Base-by-base conservation (phyloP, 164 flowering plant species). In the Sedum album region DNA sequence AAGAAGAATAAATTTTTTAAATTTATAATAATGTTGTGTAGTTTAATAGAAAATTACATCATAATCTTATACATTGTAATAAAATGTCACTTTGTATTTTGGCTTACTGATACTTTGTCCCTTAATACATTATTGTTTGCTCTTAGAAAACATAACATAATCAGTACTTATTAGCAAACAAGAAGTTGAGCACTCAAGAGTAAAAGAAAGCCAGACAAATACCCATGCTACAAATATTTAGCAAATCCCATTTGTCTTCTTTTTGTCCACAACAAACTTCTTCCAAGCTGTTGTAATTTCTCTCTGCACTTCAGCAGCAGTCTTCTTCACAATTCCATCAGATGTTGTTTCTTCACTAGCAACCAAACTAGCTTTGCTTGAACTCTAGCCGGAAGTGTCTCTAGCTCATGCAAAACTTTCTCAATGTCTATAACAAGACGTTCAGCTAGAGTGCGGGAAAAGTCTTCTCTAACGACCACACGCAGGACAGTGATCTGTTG, bases 401-500 rank as follows among this genome's bases (percentile, higher is more conserved):
- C 80, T 9, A 80, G 79, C 51, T 80, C 83, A 8, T 80, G 73
- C 35, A 77, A 17, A 14, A 78, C 81, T 33, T 74, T 76, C 51
- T 64, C 44, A 23, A 80, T 80, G 60, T 80, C 83, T 2, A 0
- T 7, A 15, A 80, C 78, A 4, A 80, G 79, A 39, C 83, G 76
- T 70, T 78, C 81, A 0, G 81, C 83, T 13, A 80, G 70, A 0
- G 83, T 80, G 17, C 81, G 77, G 0, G 81, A 78, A 55, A 80
- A 80, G 62, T 80, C 83, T 25, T 80, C 83, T 38, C 83, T 67
- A 14, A 80, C 67, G 15, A 80, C 81, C 1, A 80, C 81, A 14
- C 83, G 76, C 0, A 80, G 72, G 26, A 80, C 83, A 0, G 83
- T 78, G n/a, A 80, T 48, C 65, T 80, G 78, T 57, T 80, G 73